Evolutionary conservation across 495 filamentous ascomycete genomes (phyloP), one percentile per base, ranked within the genome.

Genomic region (Talaromyces borbonicus): DNA sequence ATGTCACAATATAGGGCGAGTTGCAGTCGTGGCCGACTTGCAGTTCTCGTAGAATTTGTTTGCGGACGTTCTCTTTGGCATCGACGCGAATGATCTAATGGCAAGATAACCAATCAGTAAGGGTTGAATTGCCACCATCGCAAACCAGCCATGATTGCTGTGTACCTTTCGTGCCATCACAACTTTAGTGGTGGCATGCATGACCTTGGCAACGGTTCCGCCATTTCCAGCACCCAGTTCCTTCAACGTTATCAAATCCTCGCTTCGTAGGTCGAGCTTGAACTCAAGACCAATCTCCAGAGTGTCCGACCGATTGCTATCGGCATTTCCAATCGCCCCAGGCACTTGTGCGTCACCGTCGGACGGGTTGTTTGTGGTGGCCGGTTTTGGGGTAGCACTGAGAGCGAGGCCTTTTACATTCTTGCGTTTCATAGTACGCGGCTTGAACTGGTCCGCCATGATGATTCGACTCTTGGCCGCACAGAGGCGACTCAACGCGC

Each of bases 131-230:
- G n/a, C n/a, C n/a, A n/a, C n/a, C n/a, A n/a, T n/a, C n/a, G n/a
- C n/a, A n/a, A n/a, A n/a, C n/a, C n/a, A n/a, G n/a, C n/a, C n/a
- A n/a, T n/a, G n/a, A n/a, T n/a, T n/a, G n/a, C n/a, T n/a, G n/a
- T n/a, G n/a, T n/a, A 95, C 92, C 87, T 98, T 98, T 65, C 86
- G 78, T 52, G 92, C 92, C 92, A 98, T 98, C 44, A 95, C 77
- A 0, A 90, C 90, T 60, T 90, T 90, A 16, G 90, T 95, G 8
- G 89, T 86, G 46, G 87, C 80, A 69, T 98, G 92, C 72, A 84
- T 83, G 49, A 97, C 93, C 68, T 97, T 98, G 67, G 89, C 95
- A 39, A 98, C 92, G 0, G 93, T 95, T 11, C 92, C 92, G 46
- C 92, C 92, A 78, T 97, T 98, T 37, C 92, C 92, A 35, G 87